Percentiles rank a stretch among this genome's conserved stretches.
phyloP scores from a whole-genome alignment of 129 eudicot genomes.

The Saussurea involucrata region DNA sequence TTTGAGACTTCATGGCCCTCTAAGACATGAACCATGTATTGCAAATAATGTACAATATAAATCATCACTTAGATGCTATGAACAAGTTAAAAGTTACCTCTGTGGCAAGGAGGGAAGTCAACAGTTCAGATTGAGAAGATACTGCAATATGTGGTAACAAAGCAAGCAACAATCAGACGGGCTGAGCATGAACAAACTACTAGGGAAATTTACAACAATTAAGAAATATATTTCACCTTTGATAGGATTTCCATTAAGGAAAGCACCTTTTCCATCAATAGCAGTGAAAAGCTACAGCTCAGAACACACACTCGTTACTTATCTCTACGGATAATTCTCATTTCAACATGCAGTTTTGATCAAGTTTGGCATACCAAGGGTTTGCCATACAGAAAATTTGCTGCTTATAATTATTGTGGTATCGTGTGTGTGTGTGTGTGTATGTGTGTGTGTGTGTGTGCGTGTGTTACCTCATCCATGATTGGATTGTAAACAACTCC shows the following conservation, averaged over 20 bases:
- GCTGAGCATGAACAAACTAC: not conserved
- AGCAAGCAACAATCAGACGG: constrained; percentile 3
- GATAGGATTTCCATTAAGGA: constrained; percentile 81
- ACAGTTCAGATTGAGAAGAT: constrained; percentile 81
- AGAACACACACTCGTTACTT: constrained; percentile 15
- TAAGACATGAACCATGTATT: not conserved
- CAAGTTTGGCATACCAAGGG: not conserved
- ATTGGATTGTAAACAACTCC: constrained; percentile 99
- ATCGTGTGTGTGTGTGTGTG: too few relatives aligned
- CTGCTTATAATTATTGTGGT: not conserved
- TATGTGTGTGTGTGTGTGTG: too few relatives aligned
- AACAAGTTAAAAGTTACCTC: constrained; percentile 53
- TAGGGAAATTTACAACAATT: not conserved
- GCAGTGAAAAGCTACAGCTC: constrained; percentile 78
- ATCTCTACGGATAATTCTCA: not conserved
- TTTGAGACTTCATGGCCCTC: not conserved
- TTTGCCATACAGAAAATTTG: not conserved
- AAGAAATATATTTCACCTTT: constrained; percentile 48
- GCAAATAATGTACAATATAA: not conserved
- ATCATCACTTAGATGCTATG: not conserved
- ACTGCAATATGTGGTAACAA: constrained; percentile 45
- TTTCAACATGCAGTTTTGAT: not conserved
- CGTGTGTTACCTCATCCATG: constrained; percentile 81
- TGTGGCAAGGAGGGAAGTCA: constrained; percentile 79
- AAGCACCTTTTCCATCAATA: constrained; percentile 84